These are phyloP conservation scores for Aspergillus viridinutans DNA, from an alignment of 2,329 filamentous ascomycete genomes.

Conservation along the genomic window DNA sequence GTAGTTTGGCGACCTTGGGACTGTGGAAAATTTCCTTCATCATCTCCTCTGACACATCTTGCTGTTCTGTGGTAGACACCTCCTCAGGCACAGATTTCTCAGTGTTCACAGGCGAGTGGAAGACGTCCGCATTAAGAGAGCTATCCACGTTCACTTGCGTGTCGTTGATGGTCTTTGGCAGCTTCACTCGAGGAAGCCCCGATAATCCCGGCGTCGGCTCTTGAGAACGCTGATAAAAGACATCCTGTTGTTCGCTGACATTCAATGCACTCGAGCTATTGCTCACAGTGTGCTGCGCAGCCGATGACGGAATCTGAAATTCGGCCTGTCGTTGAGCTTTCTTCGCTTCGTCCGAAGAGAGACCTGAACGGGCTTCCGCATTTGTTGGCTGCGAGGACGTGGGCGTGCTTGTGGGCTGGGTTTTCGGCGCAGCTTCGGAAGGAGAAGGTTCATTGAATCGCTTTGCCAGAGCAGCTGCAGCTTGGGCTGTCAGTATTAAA, in stretches of 20 bases:
- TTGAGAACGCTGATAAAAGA: slow-evolving; percentile 52
- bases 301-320: slow-evolving; percentile 49
- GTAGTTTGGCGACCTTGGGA: slow-evolving; percentile 52
- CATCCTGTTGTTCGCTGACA: slow-evolving; percentile 54
- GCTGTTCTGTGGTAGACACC: slow-evolving; percentile 30
- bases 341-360: slow-evolving; percentile 42
- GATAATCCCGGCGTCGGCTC: slow-evolving; percentile 47
- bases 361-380: slow-evolving; percentile 16
- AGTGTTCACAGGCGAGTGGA: slow-evolving; percentile 38
- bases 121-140: slow-evolving; percentile 54
- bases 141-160: slow-evolving; percentile 42
- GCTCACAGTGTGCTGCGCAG: slow-evolving; percentile 41
- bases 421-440: slow-evolving; percentile 17
- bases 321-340: slow-evolving; percentile 48
- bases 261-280: slow-evolving; percentile 28
- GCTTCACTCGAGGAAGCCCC: slow-evolving; percentile 51
- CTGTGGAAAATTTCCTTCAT: slow-evolving; percentile 61
- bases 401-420: slow-evolving; percentile 17
- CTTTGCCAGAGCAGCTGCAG: slow-evolving; percentile 56
- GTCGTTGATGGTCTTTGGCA: slow-evolving; percentile 50
- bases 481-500: slow-evolving; percentile 57
- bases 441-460: slow-evolving; percentile 50
- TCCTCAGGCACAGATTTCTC: slow-evolving; percentile 8
- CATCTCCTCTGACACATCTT: slow-evolving; percentile 54
- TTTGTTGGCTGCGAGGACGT: slow-evolving; percentile 25